phyloP scores from a whole-genome alignment of 139 green algal genomes.

The Yamagishiella unicocca region DNA sequence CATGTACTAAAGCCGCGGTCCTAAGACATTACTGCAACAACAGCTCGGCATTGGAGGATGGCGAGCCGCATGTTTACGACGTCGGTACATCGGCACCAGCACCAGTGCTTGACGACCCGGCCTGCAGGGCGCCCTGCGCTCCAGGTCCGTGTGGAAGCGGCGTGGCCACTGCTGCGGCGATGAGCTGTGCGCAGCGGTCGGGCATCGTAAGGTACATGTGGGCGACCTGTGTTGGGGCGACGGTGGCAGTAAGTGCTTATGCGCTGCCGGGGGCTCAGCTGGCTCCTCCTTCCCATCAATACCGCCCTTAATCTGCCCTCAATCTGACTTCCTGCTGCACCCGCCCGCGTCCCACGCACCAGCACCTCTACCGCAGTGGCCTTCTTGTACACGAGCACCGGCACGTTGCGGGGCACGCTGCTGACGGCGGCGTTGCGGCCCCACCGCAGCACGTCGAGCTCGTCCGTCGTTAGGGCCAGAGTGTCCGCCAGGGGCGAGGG shows the following conservation, averaged over 20 bases:
- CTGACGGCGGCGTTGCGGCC: constrained; percentile 34
- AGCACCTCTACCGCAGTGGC: constrained; percentile 41
- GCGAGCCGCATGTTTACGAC: no score
- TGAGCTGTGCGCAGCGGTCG: constrained; percentile 6
- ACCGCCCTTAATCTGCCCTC: no score
- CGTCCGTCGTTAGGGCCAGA: background rate
- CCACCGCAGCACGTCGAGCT: constrained; percentile 36
- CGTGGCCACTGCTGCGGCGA: background rate
- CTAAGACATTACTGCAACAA: no score
- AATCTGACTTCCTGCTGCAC: background rate
- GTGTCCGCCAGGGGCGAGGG: background rate
- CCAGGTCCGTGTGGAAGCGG: no score
- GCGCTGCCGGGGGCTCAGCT: background rate
- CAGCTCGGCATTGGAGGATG: no score
- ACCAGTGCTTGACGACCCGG: no score
- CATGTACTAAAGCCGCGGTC: no score
- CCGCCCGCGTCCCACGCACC: background rate
- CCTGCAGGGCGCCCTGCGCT: no score
- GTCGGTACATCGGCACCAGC: no score
- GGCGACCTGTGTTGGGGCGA: constrained; percentile 2
- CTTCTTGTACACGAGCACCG: constrained; percentile 30
- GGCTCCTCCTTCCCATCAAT: background rate
- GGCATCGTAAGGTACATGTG: constrained; percentile 35
- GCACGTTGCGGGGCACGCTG: background rate
- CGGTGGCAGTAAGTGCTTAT: background rate